A percentile compares a stretch with the other conserved stretches of the same genome.
phyloP scores from a whole-genome alignment of 2,329 filamentous ascomycete genomes.

The Mycogone perniciosa region DNA sequence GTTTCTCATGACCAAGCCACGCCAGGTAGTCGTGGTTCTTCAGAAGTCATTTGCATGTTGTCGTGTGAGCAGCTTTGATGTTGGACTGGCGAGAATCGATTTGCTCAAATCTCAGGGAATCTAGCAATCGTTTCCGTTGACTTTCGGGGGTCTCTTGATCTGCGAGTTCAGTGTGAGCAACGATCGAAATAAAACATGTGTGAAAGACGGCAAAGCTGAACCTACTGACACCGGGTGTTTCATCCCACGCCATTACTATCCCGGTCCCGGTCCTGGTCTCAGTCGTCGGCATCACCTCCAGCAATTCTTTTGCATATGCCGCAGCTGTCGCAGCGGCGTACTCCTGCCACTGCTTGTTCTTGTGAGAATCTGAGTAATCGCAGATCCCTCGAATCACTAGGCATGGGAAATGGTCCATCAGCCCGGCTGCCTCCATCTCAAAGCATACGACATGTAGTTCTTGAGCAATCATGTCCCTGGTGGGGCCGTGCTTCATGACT shows the following conservation, averaged over 20 bases:
- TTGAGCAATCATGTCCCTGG: background rate
- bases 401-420: conserved; percentile 3
- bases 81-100: conserved; percentile 11
- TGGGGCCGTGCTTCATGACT: conserved; percentile 4
- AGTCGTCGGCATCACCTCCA: background rate
- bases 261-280: too few relatives aligned
- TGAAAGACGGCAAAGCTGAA: background rate
- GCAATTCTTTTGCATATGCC: conserved; percentile 2
- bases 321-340: conserved; percentile 8
- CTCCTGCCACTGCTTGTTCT: conserved; percentile 10
- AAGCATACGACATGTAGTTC: conserved; percentile 3
- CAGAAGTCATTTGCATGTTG: conserved; percentile 17
- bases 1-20: conserved; percentile 9
- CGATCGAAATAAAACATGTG: too few relatives aligned
- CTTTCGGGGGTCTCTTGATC: background rate
- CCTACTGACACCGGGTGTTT: background rate
- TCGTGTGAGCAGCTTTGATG: conserved; percentile 9
- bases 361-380: conserved; percentile 11
- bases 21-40: background rate
- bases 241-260: background rate
- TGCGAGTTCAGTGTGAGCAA: background rate
- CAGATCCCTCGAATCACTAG: conserved; percentile 9
- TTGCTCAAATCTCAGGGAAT: conserved; percentile 14
- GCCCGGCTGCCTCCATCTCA: conserved; percentile 10
- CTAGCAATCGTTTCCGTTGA: background rate